Evolutionary conservation across 441 rosid genomes (phyloP).

Genomic region (Bocquillonia castaneifolia): DNA sequence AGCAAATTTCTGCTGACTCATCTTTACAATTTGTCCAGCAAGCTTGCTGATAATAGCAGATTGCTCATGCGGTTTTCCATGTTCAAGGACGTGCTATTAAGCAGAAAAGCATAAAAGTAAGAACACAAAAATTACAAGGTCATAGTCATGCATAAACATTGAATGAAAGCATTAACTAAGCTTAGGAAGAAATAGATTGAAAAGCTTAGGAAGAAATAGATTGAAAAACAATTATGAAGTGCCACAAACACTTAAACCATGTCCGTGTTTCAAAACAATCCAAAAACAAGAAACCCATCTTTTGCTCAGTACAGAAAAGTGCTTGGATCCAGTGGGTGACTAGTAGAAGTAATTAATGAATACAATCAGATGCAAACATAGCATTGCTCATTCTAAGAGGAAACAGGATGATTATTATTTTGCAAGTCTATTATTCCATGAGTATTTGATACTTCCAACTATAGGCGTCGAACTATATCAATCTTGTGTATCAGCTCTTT

Average conservation of each 20-base stretch:
- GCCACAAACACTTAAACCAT: neutral
- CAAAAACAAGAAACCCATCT: neutral
- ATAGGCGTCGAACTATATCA: too few species aligned
- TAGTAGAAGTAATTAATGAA: neutral
- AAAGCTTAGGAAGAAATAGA: neutral
- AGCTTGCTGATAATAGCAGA: conserved; percentile 69
- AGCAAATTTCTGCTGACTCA: conserved; percentile 98
- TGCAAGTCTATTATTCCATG: too few species aligned
- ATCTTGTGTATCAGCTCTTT: too few species aligned
- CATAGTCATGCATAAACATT: neutral
- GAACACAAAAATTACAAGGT: neutral
- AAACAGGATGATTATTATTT: neutral
- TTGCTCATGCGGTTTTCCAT: conserved; percentile 72
- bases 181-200: neutral
- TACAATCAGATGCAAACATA: neutral
- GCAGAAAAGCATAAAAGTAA: conserved; percentile 16
- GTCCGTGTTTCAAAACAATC: neutral
- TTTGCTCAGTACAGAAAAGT: too few species aligned
- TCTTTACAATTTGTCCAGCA: conserved; percentile 83
- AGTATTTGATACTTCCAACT: neutral
- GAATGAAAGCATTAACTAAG: neutral
- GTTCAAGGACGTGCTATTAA: conserved; percentile 81
- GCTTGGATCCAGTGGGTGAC: neutral
- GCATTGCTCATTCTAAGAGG: neutral
- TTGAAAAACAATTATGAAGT: neutral